A percentile compares a stretch with the other conserved stretches of the same genome.
Evolutionary conservation across 345 rosid species (phyloP).

Genomic region (Rhizophora apiculata): DNA sequence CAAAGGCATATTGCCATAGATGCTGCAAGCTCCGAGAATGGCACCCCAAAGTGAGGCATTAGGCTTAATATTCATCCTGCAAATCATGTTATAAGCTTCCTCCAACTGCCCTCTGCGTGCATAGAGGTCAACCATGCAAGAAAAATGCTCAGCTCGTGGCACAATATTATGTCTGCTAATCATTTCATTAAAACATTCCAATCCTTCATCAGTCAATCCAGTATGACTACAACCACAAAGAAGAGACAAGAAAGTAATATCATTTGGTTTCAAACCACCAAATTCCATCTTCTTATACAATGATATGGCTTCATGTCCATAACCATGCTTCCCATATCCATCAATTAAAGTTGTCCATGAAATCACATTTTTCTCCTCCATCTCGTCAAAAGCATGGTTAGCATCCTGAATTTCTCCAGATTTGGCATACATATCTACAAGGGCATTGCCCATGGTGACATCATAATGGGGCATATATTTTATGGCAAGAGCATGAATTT

Average conservation of each 20-base stretch:
- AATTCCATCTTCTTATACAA: slow-evolving; percentile 25
- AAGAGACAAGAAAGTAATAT: slow-evolving; percentile 29
- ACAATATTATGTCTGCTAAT: slow-evolving; percentile 18
- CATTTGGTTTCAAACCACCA: slow-evolving; percentile 29
- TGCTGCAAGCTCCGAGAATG: slow-evolving; percentile 27
- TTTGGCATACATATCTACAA: slow-evolving; percentile 31
- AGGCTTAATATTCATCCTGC: slow-evolving; percentile 21
- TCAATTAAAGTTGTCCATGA: slow-evolving; percentile 32
- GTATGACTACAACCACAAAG: slow-evolving; percentile 29
- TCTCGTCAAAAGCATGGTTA: slow-evolving; percentile 19
- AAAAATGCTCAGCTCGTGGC: slow-evolving; percentile 23
- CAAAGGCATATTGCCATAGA: slow-evolving; percentile 18
- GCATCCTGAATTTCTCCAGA: slow-evolving; percentile 33
- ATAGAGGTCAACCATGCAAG: slow-evolving; percentile 24
- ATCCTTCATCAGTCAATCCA: slow-evolving; percentile 26
- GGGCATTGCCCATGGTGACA: slow-evolving; percentile 26
- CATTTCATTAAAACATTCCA: slow-evolving; percentile 22
- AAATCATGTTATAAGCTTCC: slow-evolving; percentile 18
- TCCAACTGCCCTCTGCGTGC: slow-evolving; percentile 27
- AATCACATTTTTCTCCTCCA: slow-evolving; percentile 27
- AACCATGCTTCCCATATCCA: slow-evolving; percentile 28
- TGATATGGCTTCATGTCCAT: slow-evolving; percentile 24
- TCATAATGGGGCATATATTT: slow-evolving; percentile 45
- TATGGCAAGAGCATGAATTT: slow-evolving; percentile 54
- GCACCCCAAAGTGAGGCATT: slow-evolving; percentile 25